Conservation (phyloP, 306 rosid genomes). For the Glycine tomentella region DNA sequence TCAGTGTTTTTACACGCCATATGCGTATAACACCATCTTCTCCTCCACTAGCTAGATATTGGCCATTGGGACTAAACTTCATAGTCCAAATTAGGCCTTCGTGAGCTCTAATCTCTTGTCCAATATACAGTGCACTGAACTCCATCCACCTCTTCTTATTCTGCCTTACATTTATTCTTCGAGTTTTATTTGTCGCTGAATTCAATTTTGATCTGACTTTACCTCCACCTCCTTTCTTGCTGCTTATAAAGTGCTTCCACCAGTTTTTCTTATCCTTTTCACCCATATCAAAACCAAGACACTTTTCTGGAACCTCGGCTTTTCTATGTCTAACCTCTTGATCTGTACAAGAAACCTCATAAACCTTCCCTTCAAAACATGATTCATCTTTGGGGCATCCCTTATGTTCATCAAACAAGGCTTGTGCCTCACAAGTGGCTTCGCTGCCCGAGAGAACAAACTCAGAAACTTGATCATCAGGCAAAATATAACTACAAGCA, state of each 20-base stretch:
- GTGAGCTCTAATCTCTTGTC: conserved; percentile 85
- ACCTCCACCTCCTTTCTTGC: background rate
- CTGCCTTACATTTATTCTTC: conserved; percentile 58
- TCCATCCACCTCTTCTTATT: conserved; percentile 71
- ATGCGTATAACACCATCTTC: conserved; percentile 88
- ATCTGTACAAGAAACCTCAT: conserved; percentile 36
- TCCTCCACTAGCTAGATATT: conserved; percentile 88
- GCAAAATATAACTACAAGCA: conserved; percentile 41
- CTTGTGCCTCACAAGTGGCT: too few relatives aligned
- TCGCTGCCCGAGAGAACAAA: too few relatives aligned
- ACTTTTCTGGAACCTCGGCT: conserved; percentile 30
- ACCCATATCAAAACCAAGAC: too few relatives aligned
- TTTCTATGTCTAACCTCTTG: conserved; percentile 40
- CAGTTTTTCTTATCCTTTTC: conserved; percentile 57
- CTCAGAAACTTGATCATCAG: too few relatives aligned
- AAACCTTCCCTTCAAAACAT: too few relatives aligned
- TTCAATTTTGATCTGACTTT: conserved; percentile 45
- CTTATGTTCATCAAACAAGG: conserved; percentile 7
- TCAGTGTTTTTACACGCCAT: conserved; percentile 63
- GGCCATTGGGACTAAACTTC: conserved; percentile 89
- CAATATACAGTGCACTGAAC: conserved; percentile 66
- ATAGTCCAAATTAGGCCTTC: conserved; percentile 79
- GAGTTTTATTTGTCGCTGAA: conserved; percentile 15
- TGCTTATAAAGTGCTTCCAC: conserved; percentile 65
- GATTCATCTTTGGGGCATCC: conserved; percentile 3